Base-by-base conservation (phyloP, 1,284 basidiomycete genomes). In the Cryptococcus neoformans region DNA sequence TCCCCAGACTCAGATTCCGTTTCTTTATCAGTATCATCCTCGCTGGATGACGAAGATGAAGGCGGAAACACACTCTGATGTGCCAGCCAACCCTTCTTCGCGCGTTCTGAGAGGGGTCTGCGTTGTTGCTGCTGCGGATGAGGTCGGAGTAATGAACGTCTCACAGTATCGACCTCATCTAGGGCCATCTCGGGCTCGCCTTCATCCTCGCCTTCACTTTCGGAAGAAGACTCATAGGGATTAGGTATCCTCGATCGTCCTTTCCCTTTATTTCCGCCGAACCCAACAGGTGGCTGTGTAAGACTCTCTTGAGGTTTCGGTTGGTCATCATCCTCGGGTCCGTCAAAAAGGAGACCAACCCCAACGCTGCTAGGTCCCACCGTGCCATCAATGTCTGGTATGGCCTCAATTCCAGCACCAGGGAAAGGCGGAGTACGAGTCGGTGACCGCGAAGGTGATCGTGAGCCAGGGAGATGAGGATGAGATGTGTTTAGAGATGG, bases 31-130 rank as follows among this genome's bases (percentile, higher is more conserved):
- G 67, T 69, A 42, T 72, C 68, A 14, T 68, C 64, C 0, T 62
- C 63, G 14, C 69, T 65, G 41, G 66, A 69, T 0, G 72, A 74
- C 4, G 28, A 28, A 0, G 68, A 69, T 6, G 73, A 72, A 28
- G 75, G 65, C 0, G 77, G 78, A 44, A 76, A 78, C 12, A 77
- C 65, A 52, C 72, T 75, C 55, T 78, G 77, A 64, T 79, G 75
- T 3, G 76, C 77, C 2, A 77, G 60, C 78, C 78, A 79, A 4
- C 77, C 77, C 54, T 69, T 71, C 55, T 69, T 71, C 34, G 63
- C 59, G 35, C 66, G 52, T 40, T 62, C 58, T 5, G 66, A 60
- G 28, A 54, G 28, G 0, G 62, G 53, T 16, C 45, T n/a, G 10
- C 34, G 45, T 34, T 56, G 47, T 37, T 51, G 47, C 28, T n/a